These are phyloP conservation scores for Globisporangium parvum DNA, from an alignment of 352 stramenopile genomes.

Conservation along the genomic window DNA sequence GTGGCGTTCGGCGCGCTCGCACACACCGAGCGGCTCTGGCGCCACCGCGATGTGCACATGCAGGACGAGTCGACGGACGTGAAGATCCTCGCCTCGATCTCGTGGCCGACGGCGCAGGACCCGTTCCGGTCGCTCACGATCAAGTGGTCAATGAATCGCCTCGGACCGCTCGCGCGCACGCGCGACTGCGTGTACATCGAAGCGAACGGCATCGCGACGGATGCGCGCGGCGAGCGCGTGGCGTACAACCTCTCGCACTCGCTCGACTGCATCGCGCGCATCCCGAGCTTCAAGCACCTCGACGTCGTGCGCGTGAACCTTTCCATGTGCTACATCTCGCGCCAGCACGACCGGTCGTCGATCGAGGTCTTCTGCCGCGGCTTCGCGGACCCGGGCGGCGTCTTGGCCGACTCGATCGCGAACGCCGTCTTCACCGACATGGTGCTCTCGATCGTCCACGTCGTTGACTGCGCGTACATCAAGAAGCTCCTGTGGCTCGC, in stretches of 20 bases:
- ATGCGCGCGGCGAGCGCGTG: conserved; percentile 23
- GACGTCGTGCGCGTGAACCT: conserved; percentile 9
- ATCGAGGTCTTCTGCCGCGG: conserved; percentile 21
- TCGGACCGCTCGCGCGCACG: conserved; percentile 31
- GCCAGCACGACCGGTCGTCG: too few species aligned
- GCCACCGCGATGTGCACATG: conserved; percentile 27
- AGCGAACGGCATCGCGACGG: conserved; percentile 27
- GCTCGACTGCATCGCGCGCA: conserved; percentile 9
- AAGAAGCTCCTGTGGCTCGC: conserved; percentile 56
- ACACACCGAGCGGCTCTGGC: conserved; percentile 27
- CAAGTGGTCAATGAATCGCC: conserved; percentile 35
- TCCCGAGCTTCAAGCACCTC: conserved; percentile 8
- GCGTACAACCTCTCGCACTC: conserved; percentile 19
- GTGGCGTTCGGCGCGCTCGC: conserved; percentile 33
- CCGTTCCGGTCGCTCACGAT: conserved; percentile 36
- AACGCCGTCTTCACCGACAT: too few species aligned
- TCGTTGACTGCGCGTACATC: conserved; percentile 47
- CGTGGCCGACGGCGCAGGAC: conserved; percentile 22
- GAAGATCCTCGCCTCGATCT: conserved; percentile 29
- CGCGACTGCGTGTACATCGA: conserved; percentile 52
- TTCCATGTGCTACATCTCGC: conserved; percentile 8
- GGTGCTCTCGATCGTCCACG: too few species aligned
- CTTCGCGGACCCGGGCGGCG: conserved; percentile 41
- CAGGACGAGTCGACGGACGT: conserved; percentile 27
- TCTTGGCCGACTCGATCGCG: conserved; percentile 45